A percentile compares a stretch with the other conserved stretches of the same genome.
Evolutionary conservation across 2,329 filamentous ascomycete genomes (phyloP).

Genomic region (Arthroderma uncinatum): DNA sequence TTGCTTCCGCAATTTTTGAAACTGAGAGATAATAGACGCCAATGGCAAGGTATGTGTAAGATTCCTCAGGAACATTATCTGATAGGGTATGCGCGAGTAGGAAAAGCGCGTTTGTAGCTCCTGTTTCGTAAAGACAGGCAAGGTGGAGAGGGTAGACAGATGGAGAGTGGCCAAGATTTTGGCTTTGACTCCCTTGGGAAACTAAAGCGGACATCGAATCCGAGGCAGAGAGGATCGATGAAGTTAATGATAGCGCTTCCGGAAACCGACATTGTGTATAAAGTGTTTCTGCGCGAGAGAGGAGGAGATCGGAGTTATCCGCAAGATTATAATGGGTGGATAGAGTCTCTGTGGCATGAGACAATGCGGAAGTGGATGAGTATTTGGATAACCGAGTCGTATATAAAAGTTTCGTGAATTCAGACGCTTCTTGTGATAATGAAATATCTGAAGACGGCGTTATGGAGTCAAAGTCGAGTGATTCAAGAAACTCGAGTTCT

Average conservation of each 20-base stretch:
- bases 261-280: constrained; percentile 93
- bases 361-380: constrained; percentile 71
- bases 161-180: constrained; percentile 36
- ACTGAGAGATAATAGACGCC: constrained; percentile 90
- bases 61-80: constrained; percentile 80
- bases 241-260: constrained; percentile 74
- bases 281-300: constrained; percentile 79
- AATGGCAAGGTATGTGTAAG: constrained; percentile 86
- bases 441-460: constrained; percentile 49
- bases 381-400: constrained; percentile 94
- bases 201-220: constrained; percentile 48
- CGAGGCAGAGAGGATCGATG: constrained; percentile 67
- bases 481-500: constrained; percentile 80
- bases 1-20: constrained; percentile 79
- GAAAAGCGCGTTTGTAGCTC: constrained; percentile 78
- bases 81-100: constrained; percentile 85
- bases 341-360: constrained; percentile 75
- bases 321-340: constrained; percentile 86
- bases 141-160: constrained; percentile 78
- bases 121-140: constrained; percentile 79
- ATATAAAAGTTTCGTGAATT: constrained; percentile 93
- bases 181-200: constrained; percentile 22
- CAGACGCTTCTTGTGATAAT: constrained; percentile 70
- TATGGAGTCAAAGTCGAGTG: constrained; percentile 80
- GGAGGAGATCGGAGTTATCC: constrained; percentile 76